These are phyloP conservation scores for Coemansia sp. DNA, from an alignment of 192 early-diverging fungal species.

Conservation along the genomic window DNA sequence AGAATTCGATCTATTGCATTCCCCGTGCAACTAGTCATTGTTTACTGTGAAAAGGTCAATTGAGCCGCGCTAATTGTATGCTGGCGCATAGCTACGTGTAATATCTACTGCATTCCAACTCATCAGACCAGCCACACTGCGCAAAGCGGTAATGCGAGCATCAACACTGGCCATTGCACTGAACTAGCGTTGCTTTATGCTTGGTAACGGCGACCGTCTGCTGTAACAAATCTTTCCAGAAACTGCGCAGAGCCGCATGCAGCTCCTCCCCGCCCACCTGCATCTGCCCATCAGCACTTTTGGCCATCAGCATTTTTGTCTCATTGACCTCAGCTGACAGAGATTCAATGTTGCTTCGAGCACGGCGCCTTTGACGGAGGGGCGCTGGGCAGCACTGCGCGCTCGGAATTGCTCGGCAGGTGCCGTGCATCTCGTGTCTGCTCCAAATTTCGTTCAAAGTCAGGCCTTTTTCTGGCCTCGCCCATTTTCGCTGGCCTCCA, in stretches of 20 bases:
- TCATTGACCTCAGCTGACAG: background rate
- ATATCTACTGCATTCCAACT: background rate
- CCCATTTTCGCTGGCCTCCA: background rate
- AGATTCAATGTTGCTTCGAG: background rate
- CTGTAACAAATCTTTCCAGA: background rate
- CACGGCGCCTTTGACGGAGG: background rate
- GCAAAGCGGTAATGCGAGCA: background rate
- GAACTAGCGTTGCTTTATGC: background rate
- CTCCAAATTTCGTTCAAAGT: background rate
- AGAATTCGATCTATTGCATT: background rate
- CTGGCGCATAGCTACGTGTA: background rate
- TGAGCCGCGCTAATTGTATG: background rate
- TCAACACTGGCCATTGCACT: background rate
- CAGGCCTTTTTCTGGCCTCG: background rate
- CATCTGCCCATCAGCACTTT: background rate
- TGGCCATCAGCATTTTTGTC: background rate
- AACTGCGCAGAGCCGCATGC: background rate
- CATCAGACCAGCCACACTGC: background rate
- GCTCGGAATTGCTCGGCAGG: background rate
- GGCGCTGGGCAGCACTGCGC: background rate
- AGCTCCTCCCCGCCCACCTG: background rate
- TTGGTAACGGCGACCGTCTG: background rate
- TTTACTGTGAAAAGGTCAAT: slow-evolving; percentile 1
- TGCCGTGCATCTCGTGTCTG: slow-evolving; percentile 3
- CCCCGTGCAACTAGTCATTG: background rate